These are phyloP conservation scores for Sclerotinia subarctica DNA, from an alignment of 2,329 filamentous ascomycete genomes.

Conservation along the genomic window DNA sequence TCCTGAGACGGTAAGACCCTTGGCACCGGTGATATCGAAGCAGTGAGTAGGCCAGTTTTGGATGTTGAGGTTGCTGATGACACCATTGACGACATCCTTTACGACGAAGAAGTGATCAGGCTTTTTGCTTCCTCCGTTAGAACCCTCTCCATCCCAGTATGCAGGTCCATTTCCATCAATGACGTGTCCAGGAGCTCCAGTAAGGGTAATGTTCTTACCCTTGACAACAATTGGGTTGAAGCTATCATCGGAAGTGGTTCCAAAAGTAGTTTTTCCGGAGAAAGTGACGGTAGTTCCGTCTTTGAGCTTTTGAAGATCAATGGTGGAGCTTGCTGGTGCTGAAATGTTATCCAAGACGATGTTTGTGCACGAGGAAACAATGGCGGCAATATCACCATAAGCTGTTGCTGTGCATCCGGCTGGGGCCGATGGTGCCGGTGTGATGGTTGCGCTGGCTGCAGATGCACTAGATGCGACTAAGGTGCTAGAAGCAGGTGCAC, in stretches of 20 bases:
- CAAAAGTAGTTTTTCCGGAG: constrained; percentile 62
- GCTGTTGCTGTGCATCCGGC: constrained; percentile 51
- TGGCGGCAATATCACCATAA: constrained; percentile 42
- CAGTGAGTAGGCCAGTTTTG: constrained; percentile 54
- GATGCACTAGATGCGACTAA: neutral
- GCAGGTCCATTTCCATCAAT: constrained; percentile 49
- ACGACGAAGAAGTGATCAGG: constrained; percentile 61
- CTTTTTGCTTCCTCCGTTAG: constrained; percentile 58
- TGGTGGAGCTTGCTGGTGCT: constrained; percentile 41
- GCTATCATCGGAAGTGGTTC: constrained; percentile 61
- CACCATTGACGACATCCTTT: constrained; percentile 47
- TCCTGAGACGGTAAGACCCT: constrained; percentile 45
- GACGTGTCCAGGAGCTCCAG: constrained; percentile 35
- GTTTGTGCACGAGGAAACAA: constrained; percentile 42
- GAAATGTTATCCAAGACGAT: constrained; percentile 44
- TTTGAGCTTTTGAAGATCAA: constrained; percentile 43
- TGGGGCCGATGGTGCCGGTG: neutral
- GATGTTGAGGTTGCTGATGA: constrained; percentile 49
- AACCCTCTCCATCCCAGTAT: constrained; percentile 59
- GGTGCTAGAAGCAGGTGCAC: neutral
- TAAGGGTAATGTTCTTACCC: constrained; percentile 30
- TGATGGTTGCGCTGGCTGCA: neutral
- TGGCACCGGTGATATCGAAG: constrained; percentile 46
- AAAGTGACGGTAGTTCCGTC: constrained; percentile 53
- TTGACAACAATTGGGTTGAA: constrained; percentile 51